A percentile compares a stretch with the other conserved stretches of the same genome.
These are phyloP conservation scores for Solanum hybrid DNA, from an alignment of 305 asterid genomes.

Conservation along the genomic window DNA sequence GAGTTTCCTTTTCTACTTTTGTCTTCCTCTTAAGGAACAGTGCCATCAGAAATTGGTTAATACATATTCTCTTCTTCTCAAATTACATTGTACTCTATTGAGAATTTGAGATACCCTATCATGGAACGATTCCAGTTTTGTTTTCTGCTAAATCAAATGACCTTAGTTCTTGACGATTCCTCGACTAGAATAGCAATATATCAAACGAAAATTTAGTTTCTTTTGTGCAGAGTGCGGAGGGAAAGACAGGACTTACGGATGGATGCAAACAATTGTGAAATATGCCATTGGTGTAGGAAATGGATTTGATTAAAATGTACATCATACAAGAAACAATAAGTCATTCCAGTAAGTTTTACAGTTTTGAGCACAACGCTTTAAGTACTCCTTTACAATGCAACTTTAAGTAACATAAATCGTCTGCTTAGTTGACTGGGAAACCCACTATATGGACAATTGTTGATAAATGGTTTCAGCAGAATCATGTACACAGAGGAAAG, in stretches of 20 bases:
- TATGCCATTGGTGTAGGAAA: neutral
- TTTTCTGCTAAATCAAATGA: neutral
- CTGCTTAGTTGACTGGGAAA: neutral
- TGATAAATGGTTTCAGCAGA: neutral
- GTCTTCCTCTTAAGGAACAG: neutral
- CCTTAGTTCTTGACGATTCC: neutral
- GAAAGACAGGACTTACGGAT: neutral
- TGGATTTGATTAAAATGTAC: neutral
- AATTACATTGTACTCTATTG: neutral
- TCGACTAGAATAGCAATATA: neutral
- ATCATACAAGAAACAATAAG: neutral
- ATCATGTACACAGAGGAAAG: neutral
- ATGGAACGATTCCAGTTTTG: neutral
- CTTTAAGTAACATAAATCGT: neutral
- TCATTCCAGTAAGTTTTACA: neutral
- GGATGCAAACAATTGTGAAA: neutral
- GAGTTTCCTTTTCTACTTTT: neutral
- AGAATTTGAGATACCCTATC: neutral
- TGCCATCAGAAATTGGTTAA: neutral
- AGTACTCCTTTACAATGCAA: neutral
- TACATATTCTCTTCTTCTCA: neutral
- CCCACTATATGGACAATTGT: neutral
- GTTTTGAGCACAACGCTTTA: neutral
- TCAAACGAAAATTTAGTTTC: neutral
- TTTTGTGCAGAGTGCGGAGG: neutral